phyloP scores from a whole-genome alignment of 208 protist species.

The Leishmania tropica region DNA sequence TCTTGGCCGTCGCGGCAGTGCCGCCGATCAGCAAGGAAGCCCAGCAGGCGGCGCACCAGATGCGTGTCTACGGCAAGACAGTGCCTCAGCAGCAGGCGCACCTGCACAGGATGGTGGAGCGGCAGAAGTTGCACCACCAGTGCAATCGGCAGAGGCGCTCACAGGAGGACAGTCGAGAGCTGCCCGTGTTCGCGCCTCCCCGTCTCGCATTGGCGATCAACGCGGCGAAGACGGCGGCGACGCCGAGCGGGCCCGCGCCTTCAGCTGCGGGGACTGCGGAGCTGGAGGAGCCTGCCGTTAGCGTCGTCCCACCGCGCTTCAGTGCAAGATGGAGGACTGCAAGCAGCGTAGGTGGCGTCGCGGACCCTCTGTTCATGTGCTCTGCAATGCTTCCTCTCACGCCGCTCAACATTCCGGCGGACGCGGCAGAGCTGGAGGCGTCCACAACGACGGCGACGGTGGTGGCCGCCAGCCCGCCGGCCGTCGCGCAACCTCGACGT shows the following conservation, averaged over 20 bases:
- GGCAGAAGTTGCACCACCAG: conserved; percentile 7
- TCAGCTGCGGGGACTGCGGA: background rate
- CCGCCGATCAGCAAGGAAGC: conserved; percentile 26
- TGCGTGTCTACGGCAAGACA: conserved; percentile 1
- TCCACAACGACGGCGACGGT: background rate
- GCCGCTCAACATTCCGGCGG: background rate
- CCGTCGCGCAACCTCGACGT: conserved; percentile 8
- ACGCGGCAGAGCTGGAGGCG: background rate
- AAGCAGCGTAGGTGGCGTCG: background rate
- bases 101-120: background rate
- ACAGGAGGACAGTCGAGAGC: background rate
- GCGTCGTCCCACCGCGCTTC: background rate
- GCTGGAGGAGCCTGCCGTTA: background rate
- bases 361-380: background rate
- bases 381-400: conserved; percentile 12
- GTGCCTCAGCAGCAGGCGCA: conserved; percentile 18
- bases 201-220: background rate
- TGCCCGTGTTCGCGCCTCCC: background rate
- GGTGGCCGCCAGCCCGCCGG: background rate
- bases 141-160: background rate
- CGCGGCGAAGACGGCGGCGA: background rate
- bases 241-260: background rate
- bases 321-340: background rate
- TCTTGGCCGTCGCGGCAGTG: conserved; percentile 11
- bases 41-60: conserved; percentile 13